Percentiles rank a stretch among this genome's conserved stretches.
phyloP scores from a whole-genome alignment of 2,329 filamentous ascomycete genomes.

The Colletotrichum falcatum region DNA sequence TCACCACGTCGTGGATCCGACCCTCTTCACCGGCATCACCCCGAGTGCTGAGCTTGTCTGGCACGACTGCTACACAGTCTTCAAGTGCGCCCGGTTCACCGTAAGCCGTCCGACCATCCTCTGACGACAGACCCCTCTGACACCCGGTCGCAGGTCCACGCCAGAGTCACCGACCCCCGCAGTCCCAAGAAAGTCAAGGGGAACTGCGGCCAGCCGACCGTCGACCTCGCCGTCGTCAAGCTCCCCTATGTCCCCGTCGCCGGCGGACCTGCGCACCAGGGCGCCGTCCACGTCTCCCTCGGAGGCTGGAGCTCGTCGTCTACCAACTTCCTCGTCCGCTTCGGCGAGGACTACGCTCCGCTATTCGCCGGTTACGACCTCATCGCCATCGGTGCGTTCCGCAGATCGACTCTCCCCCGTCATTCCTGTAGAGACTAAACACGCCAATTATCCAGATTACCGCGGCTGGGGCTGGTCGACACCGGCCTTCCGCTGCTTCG shows the following conservation, averaged over 20 bases:
- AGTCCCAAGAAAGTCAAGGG: slow-evolving; percentile 16
- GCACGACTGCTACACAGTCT: slow-evolving; percentile 22
- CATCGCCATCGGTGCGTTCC: slow-evolving; percentile 19
- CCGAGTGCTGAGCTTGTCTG: slow-evolving; percentile 18
- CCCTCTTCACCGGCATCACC: slow-evolving; percentile 1
- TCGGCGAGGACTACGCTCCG: slow-evolving; percentile 23
- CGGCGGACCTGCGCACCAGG: slow-evolving; percentile 5
- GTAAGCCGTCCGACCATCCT: not conserved
- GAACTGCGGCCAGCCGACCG: slow-evolving; percentile 14
- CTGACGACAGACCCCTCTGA: not conserved
- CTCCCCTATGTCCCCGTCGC: slow-evolving; percentile 15
- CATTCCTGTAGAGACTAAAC: not conserved
- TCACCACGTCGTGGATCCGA: slow-evolving; percentile 6
- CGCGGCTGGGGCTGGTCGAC: slow-evolving; percentile 23
- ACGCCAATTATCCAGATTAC: not conserved
- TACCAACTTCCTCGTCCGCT: slow-evolving; percentile 27
- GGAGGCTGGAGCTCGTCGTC: slow-evolving; percentile 28
- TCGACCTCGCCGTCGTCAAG: slow-evolving; percentile 27
- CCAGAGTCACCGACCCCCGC: slow-evolving; percentile 15
- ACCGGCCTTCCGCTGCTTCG: slow-evolving; percentile 26
- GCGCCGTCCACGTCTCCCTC: slow-evolving; percentile 16
- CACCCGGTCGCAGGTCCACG: slow-evolving; percentile 10
- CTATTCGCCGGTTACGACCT: slow-evolving; percentile 17
- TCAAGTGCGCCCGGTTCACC: slow-evolving; percentile 19
- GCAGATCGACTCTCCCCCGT: too few relatives aligned